Evolutionary conservation across 768 basidiomycete genomes (phyloP).

Genomic region (Sistotremastrum niveocremeum): DNA sequence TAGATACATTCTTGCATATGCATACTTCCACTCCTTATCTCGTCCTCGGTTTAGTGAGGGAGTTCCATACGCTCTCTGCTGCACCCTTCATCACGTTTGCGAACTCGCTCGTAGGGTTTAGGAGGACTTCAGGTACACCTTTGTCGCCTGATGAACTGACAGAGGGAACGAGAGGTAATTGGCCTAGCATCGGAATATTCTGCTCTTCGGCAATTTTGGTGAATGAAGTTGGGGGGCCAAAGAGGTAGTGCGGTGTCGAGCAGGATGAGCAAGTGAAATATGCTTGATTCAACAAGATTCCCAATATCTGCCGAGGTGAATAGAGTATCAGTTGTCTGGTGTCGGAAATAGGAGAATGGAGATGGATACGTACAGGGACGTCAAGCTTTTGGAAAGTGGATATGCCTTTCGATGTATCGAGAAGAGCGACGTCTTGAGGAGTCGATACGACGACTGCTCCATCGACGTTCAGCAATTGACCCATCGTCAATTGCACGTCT

Average conservation of each 20-base stretch:
- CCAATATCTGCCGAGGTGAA: slow-evolving; percentile 48
- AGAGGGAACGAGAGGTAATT: slow-evolving; percentile 65
- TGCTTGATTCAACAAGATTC: slow-evolving; percentile 79
- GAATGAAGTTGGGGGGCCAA: slow-evolving; percentile 59
- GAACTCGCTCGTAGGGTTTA: too few species aligned
- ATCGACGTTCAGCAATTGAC: slow-evolving; percentile 73
- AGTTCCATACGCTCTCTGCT: too few species aligned
- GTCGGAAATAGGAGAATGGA: neutral
- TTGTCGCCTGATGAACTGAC: slow-evolving; percentile 63
- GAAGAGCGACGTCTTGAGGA: slow-evolving; percentile 85
- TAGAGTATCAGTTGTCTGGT: neutral
- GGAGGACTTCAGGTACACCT: slow-evolving; percentile 33
- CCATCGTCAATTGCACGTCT: slow-evolving; percentile 85
- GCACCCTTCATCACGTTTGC: too few species aligned
- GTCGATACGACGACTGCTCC: slow-evolving; percentile 91
- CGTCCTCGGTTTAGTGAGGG: too few species aligned
- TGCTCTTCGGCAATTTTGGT: slow-evolving; percentile 42
- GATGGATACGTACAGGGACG: slow-evolving; percentile 52
- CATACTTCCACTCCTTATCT: slow-evolving; percentile 1
- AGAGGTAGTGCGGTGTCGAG: slow-evolving; percentile 44
- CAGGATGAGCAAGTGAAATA: slow-evolving; percentile 73
- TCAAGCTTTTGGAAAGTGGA: slow-evolving; percentile 82
- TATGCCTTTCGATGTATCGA: slow-evolving; percentile 87
- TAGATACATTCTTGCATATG: neutral
- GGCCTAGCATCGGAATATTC: slow-evolving; percentile 53